Percentiles rank a stretch among this genome's conserved stretches.
phyloP scores from a whole-genome alignment of 202 grass and related monocot species.

The Schoenoplectus tabernaemontani region DNA sequence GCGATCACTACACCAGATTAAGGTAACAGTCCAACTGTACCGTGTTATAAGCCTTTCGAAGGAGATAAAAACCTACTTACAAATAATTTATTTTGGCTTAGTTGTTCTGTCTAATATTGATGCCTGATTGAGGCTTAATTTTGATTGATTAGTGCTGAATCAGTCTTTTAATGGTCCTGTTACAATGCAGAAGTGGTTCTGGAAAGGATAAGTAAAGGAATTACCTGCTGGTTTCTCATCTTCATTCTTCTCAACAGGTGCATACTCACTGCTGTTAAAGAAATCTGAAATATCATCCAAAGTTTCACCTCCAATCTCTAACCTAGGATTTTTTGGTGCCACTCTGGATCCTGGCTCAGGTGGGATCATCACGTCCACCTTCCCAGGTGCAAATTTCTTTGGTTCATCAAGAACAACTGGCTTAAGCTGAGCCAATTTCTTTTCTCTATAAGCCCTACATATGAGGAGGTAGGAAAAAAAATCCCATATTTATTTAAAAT shows the following conservation, averaged over 20 bases:
- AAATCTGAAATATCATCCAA: slow-evolving; percentile 61
- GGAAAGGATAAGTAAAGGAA: background rate
- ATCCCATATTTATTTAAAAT: background rate
- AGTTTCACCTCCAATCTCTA: slow-evolving; percentile 26
- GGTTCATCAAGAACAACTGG: slow-evolving; percentile 39
- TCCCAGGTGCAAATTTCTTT: slow-evolving; percentile 18
- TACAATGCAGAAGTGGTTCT: background rate
- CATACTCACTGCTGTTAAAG: slow-evolving; percentile 47
- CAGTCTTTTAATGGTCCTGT: background rate
- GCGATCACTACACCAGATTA: background rate
- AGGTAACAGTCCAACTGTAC: background rate
- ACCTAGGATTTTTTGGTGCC: slow-evolving; percentile 71
- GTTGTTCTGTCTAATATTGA: background rate
- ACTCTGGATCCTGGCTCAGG: slow-evolving; percentile 47
- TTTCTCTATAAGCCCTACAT: slow-evolving; percentile 39
- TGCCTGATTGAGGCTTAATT: background rate
- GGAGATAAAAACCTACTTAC: background rate
- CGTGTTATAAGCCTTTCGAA: background rate
- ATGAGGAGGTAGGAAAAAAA: background rate
- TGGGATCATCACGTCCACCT: slow-evolving; percentile 10
- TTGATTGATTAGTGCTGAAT: background rate
- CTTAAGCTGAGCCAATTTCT: slow-evolving; percentile 18
- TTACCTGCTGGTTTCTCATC: slow-evolving; percentile 35
- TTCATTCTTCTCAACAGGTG: slow-evolving; percentile 27
- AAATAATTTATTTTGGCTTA: background rate